A percentile compares a stretch with the other conserved stretches of the same genome.
Conservation (phyloP, 495 filamentous ascomycete species). For the Talaromyces liani region DNA sequence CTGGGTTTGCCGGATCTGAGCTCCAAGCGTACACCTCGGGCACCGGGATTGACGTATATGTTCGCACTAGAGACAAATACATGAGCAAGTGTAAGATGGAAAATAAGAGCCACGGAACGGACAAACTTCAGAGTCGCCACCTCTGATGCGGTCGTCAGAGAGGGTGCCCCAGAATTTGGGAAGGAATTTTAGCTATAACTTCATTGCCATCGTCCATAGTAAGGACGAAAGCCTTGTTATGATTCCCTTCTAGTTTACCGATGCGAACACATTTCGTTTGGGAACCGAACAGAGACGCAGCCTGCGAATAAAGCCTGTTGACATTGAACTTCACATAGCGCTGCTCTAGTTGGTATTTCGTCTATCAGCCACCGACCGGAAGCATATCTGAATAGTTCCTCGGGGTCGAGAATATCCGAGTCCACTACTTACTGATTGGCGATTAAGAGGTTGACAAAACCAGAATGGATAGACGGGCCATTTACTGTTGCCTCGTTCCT, state of each 20-base stretch:
- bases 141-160: slow-evolving; percentile 29
- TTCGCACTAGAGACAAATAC: slow-evolving; percentile 13
- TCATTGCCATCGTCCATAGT: slow-evolving; percentile 30
- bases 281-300: slow-evolving; percentile 16
- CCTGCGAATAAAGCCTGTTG: slow-evolving; percentile 1
- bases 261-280: slow-evolving; percentile 18
- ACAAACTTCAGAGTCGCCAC: slow-evolving; percentile 34
- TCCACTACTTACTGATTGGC: no score
- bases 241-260: slow-evolving; percentile 26
- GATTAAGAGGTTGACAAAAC: no score
- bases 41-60: slow-evolving; percentile 17
- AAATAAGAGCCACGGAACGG: slow-evolving; percentile 7
- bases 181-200: slow-evolving; percentile 28
- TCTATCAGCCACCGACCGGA: no score
- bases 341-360: no score
- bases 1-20: slow-evolving; percentile 18
- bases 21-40: slow-evolving; percentile 23
- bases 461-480: no score
- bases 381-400: no score
- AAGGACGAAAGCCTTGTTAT: slow-evolving; percentile 30
- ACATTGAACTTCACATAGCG: no score
- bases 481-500: no score
- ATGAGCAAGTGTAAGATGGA: slow-evolving; percentile 8
- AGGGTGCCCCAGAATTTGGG: slow-evolving; percentile 26
- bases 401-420: no score